phyloP scores from a whole-genome alignment of 2,329 filamentous ascomycete species.

The Exophiala sp. region DNA sequence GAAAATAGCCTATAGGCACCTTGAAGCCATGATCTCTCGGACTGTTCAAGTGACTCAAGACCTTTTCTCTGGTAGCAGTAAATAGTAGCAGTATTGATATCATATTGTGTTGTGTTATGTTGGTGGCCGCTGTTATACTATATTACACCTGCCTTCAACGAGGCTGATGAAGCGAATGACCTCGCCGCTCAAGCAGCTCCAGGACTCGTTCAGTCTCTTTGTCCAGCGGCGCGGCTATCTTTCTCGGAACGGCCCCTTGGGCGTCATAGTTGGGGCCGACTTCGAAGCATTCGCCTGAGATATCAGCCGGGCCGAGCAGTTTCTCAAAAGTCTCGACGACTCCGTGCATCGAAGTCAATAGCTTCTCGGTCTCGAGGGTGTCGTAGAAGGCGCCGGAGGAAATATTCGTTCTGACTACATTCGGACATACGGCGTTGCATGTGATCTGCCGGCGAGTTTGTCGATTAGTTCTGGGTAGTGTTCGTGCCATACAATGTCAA shows the following conservation, averaged over 20 bases:
- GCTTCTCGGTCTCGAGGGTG: slow-evolving; percentile 31
- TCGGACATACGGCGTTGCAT: slow-evolving; percentile 41
- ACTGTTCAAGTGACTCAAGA: too few species aligned
- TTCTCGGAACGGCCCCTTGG: slow-evolving; percentile 18
- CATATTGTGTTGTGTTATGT: too few species aligned
- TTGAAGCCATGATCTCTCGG: too few species aligned
- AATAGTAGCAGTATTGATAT: too few species aligned
- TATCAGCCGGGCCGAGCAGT: slow-evolving; percentile 33
- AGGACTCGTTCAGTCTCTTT: slow-evolving; percentile 17
- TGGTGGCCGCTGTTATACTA: too few species aligned
- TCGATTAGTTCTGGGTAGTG: too few species aligned
- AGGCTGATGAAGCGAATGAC: slow-evolving; percentile 19
- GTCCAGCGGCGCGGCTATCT: slow-evolving; percentile 18
- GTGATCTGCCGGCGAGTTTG: slow-evolving; percentile 32
- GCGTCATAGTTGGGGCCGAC: slow-evolving; percentile 34
- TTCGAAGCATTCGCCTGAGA: slow-evolving; percentile 41
- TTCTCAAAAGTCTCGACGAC: slow-evolving; percentile 39
- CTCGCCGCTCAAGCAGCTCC: slow-evolving; percentile 19
- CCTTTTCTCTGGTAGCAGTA: too few species aligned
- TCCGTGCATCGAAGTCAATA: slow-evolving; percentile 38
- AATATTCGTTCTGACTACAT: slow-evolving; percentile 39
- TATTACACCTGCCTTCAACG: too few species aligned
- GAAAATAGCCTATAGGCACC: too few species aligned
- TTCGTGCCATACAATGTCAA: too few species aligned
- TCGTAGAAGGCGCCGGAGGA: slow-evolving; percentile 38